Evolutionary conservation across 441 rosid species (phyloP).

Genomic region (Caryocar brasiliense): DNA sequence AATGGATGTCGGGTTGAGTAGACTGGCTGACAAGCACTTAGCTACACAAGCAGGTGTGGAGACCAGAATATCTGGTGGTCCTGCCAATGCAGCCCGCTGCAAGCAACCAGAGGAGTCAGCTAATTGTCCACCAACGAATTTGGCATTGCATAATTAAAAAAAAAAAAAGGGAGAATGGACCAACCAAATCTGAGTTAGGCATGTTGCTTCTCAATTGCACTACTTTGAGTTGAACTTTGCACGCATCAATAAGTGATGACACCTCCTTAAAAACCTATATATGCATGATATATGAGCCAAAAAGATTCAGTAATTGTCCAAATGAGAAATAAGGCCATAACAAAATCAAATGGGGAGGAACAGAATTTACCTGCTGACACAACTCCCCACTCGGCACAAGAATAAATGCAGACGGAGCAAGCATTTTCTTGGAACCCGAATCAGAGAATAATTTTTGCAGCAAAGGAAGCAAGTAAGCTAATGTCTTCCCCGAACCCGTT

Average conservation of each 20-base stretch:
- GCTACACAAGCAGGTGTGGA: conserved; percentile 83
- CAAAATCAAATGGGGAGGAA: background rate
- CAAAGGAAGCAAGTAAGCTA: conserved; percentile 75
- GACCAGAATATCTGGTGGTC: conserved; percentile 65
- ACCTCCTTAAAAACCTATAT: conserved; percentile 60
- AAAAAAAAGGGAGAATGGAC: conserved; percentile 11
- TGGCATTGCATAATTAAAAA: background rate
- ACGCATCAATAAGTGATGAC: conserved; percentile 50
- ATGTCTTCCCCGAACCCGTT: conserved; percentile 85
- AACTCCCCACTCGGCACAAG: conserved; percentile 83
- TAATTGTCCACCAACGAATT: background rate
- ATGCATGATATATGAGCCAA: background rate
- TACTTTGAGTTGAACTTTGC: conserved; percentile 68
- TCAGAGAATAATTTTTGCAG: conserved; percentile 64
- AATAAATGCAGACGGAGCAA: conserved; percentile 63
- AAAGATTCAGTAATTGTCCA: background rate
- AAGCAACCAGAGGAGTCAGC: background rate
- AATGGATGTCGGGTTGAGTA: conserved; percentile 44
- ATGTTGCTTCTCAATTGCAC: conserved; percentile 65
- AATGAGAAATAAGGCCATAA: background rate
- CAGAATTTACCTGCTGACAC: conserved; percentile 53
- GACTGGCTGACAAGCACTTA: conserved; percentile 64
- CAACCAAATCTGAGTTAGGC: conserved; percentile 68
- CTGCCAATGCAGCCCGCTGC: conserved; percentile 69
- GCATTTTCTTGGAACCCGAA: conserved; percentile 34